These are phyloP conservation scores for Diplodia mutila DNA, from an alignment of 2,329 filamentous ascomycete species.

Conservation along the genomic window DNA sequence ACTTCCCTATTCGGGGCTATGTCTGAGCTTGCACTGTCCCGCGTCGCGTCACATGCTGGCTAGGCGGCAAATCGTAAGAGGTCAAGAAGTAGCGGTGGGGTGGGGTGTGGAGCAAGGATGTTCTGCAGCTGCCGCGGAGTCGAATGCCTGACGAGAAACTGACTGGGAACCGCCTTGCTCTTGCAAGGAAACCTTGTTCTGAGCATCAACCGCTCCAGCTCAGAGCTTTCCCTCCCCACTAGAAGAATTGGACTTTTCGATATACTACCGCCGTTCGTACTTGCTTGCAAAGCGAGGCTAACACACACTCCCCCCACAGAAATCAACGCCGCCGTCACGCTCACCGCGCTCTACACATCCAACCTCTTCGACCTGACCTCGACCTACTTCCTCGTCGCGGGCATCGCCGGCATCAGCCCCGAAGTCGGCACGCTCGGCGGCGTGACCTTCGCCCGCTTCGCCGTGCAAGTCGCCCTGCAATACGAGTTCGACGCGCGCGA, in stretches of 20 bases:
- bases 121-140: background rate
- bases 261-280: too few relatives aligned
- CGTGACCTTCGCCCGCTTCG: constrained; percentile 70
- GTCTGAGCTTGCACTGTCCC: background rate
- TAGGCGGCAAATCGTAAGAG: background rate
- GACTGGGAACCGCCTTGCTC: too few relatives aligned
- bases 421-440: constrained; percentile 66
- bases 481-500: constrained; percentile 75
- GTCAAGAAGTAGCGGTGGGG: background rate
- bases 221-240: too few relatives aligned
- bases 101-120: background rate
- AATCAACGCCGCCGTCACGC: constrained; percentile 73
- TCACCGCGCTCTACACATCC: constrained; percentile 66
- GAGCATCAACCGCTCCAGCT: too few relatives aligned
- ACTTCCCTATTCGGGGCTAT: background rate
- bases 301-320: constrained; percentile 45
- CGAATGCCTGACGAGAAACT: too few relatives aligned
- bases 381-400: constrained; percentile 73
- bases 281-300: too few relatives aligned
- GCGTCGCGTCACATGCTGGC: background rate
- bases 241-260: too few relatives aligned
- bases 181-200: background rate
- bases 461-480: constrained; percentile 74
- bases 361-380: constrained; percentile 64
- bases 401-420: constrained; percentile 76